Evolutionary conservation across 805 yeast genomes (phyloP), one percentile per base, ranked within the genome.

Genomic region (Yarrowia sp.): DNA sequence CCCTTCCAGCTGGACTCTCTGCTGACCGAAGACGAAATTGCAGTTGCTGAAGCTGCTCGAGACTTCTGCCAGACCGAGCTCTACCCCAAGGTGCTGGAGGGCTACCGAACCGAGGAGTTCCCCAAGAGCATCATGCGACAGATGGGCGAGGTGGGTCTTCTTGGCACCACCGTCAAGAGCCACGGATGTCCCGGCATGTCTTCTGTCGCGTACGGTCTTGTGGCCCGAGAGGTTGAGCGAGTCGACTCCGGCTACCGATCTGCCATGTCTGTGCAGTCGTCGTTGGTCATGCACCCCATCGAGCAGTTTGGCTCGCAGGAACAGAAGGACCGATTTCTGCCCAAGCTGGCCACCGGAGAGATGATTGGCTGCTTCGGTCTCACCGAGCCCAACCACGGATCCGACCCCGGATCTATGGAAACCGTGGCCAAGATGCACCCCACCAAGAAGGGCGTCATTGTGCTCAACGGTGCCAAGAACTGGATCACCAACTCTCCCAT

Each of bases 341-440:
- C 81, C 14, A 65, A 66, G 26, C 74, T 79, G 56, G 80, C 80
- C 2, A 66, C 75, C 7, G 81, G 81, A 9, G 80, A 79, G 66
- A 69, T 78, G n/a, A 71, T 78, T 16, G 88, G 88, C 43, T 83
- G 87, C 74, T 85, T 85, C 69, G 88, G 86, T 33, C 80, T 85
- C 76, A 85, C 88, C 40, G 88, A 85, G 74, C 84, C 86, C 70
- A 85, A 84, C 68, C 88, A 85, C 70, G 85, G 85, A 66, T 82
- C 86, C 24, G 85, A 83, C 69, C 86, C 85, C 46, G 82, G 78
- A 8, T 82, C 85, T 62, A 80, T 83, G 79, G 85, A 82, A 74
- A 83, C 86, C 40, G 76, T 78, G 26, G 85, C 85, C 32, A 75
- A 71, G 49, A 74, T 70, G 14, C 81, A 79, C 65, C 80, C 81